A percentile compares a stretch with the other conserved stretches of the same genome.
These are phyloP conservation scores for Eimeria nieschulzi DNA, from an alignment of 169 alveolate genomes.

Conservation along the genomic window DNA sequence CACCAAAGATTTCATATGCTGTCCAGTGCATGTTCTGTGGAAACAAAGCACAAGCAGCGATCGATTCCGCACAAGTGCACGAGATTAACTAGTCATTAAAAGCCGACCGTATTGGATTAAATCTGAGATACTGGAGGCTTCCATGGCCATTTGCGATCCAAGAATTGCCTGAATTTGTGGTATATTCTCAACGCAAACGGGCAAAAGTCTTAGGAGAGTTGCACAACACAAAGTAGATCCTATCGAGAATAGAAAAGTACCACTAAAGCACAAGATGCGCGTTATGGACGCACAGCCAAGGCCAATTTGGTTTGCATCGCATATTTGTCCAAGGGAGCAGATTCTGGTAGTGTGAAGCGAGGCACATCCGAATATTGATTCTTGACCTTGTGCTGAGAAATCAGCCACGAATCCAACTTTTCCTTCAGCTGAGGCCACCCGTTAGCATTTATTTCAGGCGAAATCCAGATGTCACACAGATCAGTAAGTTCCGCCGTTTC, in stretches of 20 bases:
- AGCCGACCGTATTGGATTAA: neutral
- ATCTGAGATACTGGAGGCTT: neutral
- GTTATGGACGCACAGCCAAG: neutral
- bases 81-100: no score
- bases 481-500: neutral
- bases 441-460: neutral
- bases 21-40: neutral
- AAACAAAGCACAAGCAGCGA: neutral
- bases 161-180: slow-evolving; percentile 7
- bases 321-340: neutral
- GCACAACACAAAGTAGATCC: no score
- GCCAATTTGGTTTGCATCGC: neutral
- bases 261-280: no score
- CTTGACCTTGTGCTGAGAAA: neutral
- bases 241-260: no score
- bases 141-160: neutral
- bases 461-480: neutral
- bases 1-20: neutral
- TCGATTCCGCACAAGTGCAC: neutral
- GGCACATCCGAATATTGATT: neutral
- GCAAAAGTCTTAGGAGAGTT: no score
- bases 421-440: neutral
- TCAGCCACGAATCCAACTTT: neutral
- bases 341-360: neutral
- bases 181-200: no score